Conservation (phyloP, 192 early-diverging fungal genomes). For the Coemansia sp. region DNA sequence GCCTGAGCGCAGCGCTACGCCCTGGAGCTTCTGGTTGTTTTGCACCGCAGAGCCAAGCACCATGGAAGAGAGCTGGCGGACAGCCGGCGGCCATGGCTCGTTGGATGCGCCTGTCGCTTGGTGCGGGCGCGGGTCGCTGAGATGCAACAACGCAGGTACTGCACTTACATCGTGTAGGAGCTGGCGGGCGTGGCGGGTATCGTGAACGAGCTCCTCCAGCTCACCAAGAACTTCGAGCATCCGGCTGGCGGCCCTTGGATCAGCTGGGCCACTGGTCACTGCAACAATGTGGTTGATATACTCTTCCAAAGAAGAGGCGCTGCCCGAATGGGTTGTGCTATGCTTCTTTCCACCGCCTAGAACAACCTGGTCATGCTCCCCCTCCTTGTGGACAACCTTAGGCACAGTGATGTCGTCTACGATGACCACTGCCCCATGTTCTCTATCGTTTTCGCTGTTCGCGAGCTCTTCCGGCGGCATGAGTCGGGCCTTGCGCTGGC, state of each 20-base stretch:
- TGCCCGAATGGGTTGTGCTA: background rate
- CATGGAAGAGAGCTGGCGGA: slow-evolving; percentile 52
- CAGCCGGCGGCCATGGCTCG: slow-evolving; percentile 14
- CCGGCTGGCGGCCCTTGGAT: background rate
- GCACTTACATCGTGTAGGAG: slow-evolving; percentile 38
- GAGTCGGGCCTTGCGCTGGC: slow-evolving; percentile 59
- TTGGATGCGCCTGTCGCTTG: background rate
- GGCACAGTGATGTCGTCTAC: background rate
- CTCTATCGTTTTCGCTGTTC: background rate
- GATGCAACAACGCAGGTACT: slow-evolving; percentile 30
- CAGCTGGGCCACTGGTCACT: background rate
- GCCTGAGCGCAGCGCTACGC: slow-evolving; percentile 9
- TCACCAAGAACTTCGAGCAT: slow-evolving; percentile 45
- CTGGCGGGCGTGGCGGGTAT: slow-evolving; percentile 58
- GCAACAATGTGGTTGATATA: slow-evolving; percentile 2
- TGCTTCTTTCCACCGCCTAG: background rate
- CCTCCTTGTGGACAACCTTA: background rate
- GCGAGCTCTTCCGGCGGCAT: slow-evolving; percentile 30
- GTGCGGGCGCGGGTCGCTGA: slow-evolving; percentile 31
- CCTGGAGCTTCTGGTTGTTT: slow-evolving; percentile 43
- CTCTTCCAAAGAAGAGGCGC: background rate
- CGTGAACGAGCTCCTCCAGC: slow-evolving; percentile 57
- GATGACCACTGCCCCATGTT: slow-evolving; percentile 3
- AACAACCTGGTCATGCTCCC: slow-evolving; percentile 1
- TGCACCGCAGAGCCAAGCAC: slow-evolving; percentile 60